phyloP scores from a whole-genome alignment of 2,329 filamentous ascomycete genomes.

The Venturia oleaginea region DNA sequence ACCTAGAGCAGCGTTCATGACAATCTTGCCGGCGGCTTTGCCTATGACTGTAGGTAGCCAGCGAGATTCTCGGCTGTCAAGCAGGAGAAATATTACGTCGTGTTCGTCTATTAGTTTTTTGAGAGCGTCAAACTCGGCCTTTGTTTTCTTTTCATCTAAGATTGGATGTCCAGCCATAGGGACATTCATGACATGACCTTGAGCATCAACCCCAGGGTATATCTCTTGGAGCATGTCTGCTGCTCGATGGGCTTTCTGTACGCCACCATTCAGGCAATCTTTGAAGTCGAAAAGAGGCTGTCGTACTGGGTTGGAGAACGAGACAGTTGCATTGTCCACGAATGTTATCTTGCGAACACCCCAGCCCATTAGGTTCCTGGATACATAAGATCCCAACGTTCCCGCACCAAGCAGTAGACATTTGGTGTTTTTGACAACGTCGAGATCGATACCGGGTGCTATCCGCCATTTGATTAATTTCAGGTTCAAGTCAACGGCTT shows the following conservation, averaged over 20 bases:
- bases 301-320: conserved; percentile 91
- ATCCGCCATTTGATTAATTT: conserved; percentile 99
- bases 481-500: conserved; percentile 89
- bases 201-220: conserved; percentile 78
- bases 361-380: conserved; percentile 88
- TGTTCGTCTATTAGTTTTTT: conserved; percentile 70
- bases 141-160: conserved; percentile 56
- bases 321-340: conserved; percentile 86
- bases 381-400: conserved; percentile 88
- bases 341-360: conserved; percentile 93
- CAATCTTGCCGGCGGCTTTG: conserved; percentile 85
- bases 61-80: conserved; percentile 89
- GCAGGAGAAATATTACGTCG: conserved; percentile 89
- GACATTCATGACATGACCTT: conserved; percentile 73
- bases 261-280: conserved; percentile 79
- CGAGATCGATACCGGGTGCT: conserved; percentile 76
- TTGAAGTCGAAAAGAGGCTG: conserved; percentile 87
- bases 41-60: conserved; percentile 97
- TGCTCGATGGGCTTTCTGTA: conserved; percentile 71
- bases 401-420: conserved; percentile 88
- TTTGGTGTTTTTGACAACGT: conserved; percentile 79
- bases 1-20: conserved; percentile 91
- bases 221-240: conserved; percentile 74
- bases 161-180: conserved; percentile 95
- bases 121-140: conserved; percentile 62